Evolutionary conservation across 2,329 filamentous ascomycete species (phyloP), one percentile per base, ranked within the genome.

Genomic region (Colletotrichum tamarilloi): DNA sequence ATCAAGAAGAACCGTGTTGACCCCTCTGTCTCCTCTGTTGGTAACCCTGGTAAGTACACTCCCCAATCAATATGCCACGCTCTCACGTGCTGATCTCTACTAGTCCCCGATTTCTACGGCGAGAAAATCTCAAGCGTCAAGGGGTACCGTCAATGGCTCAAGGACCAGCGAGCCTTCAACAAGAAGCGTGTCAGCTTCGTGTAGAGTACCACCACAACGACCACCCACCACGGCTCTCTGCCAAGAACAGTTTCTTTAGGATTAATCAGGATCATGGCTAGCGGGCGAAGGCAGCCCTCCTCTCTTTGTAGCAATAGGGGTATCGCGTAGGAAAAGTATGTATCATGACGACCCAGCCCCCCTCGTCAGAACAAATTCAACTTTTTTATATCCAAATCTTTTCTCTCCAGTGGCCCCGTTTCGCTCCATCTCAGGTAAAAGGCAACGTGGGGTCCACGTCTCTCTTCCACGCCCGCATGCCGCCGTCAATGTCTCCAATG

Each of bases 151-250:
- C 92, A 95, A 82, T 99, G 97, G 97, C 85, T 99, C 79, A 98
- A 98, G 88, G 97, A 99, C 81, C 97, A 98, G 87, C 89, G 96
- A 75, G 96, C 95, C 11, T 99, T 98, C 86, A 98, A 97, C 86
- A 95, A 95, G 87, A 97, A 97, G 90, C 92, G 91, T 82, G 90
- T 86, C 76, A 90, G 85, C 78, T 91, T 92, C 82, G 84, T 92
- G 75, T 92, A 82, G 85, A 68, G 58, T 67, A 32, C 1, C 30
- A 42, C 46, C 26, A 46, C 26, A 55, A 28, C 30, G 12, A 62
- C 14, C 22, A n/a, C 11, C 5, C 60, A 22, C 22, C 35, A 28
- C 52, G 52, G 30, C 46, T 42, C 38, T 70, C 35, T 52, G 32
- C 42, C 56, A 22, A 16, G 22, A n/a, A 68, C 24, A 24, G 71